Conservation (phyloP, 331 rosid genomes). For the Malus hybrid region DNA sequence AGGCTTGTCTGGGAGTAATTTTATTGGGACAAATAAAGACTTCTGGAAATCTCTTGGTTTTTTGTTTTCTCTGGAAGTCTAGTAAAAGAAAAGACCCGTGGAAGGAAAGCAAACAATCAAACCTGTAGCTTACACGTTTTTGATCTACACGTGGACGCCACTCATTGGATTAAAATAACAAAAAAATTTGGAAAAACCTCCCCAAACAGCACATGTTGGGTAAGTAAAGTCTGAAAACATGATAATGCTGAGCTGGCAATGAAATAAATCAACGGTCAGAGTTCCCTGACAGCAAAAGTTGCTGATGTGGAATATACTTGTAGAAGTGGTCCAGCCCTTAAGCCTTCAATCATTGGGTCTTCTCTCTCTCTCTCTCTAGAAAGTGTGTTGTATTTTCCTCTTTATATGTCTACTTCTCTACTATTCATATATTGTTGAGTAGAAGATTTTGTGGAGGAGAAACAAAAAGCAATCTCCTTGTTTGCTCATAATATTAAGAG, state of each 20-base stretch:
- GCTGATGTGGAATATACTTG: constrained; percentile 50
- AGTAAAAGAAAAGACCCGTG: not conserved
- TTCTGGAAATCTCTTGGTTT: not conserved
- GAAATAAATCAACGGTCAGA: constrained; percentile 48
- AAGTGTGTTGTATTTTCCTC: not conserved
- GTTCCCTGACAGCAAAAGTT: constrained; percentile 23
- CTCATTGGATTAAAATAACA: constrained; percentile 20
- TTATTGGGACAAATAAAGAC: not conserved
- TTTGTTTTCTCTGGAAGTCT: no score
- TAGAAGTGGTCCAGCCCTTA: constrained; percentile 24
- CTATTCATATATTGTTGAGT: constrained; percentile 28
- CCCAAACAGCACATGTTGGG: constrained; percentile 46
- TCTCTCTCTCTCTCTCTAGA: constrained; percentile 26
- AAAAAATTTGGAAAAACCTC: not conserved
- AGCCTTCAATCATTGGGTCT: constrained; percentile 58
- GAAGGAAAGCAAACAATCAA: not conserved
- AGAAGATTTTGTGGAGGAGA: constrained; percentile 32
- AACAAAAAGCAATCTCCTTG: constrained; percentile 36
- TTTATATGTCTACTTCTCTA: not conserved
- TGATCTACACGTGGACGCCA: constrained; percentile 26
- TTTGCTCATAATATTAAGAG: constrained; percentile 17
- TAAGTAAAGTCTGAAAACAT: constrained; percentile 24
- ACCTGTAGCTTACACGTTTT: constrained; percentile 20
- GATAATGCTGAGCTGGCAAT: constrained; percentile 72
- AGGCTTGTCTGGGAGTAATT: not conserved